Evolutionary conservation across 441 rosid genomes (phyloP).

Genomic region (Melianthus villosus): DNA sequence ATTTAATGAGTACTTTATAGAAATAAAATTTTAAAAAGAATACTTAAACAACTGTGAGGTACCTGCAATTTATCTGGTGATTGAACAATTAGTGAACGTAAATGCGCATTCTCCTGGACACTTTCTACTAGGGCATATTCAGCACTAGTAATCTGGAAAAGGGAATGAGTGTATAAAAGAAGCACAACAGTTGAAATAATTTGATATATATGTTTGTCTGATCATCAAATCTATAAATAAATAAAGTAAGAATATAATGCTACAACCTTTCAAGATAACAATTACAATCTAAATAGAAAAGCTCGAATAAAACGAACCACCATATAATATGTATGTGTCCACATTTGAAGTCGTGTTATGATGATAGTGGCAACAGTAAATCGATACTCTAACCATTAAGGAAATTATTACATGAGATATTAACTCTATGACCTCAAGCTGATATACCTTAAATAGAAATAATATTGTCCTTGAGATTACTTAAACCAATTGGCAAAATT

Average conservation of each 20-base stretch:
- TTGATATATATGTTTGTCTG: not conserved
- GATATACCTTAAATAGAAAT: too few relatives aligned
- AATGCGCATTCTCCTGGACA: constrained; percentile 66
- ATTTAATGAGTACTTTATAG: not conserved
- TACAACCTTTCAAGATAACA: not conserved
- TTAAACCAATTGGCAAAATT: too few relatives aligned
- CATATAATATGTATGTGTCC: too few relatives aligned
- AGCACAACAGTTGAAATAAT: not conserved
- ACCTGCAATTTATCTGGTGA: constrained; percentile 95
- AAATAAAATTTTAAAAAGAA: not conserved
- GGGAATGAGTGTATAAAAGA: constrained; percentile 5
- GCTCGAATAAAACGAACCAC: too few relatives aligned
- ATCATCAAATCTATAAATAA: not conserved
- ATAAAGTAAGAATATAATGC: not conserved
- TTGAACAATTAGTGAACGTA: constrained; percentile 69
- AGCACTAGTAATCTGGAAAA: constrained; percentile 49
- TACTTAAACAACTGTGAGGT: not conserved
- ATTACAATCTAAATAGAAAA: too few relatives aligned
- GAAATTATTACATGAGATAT: too few relatives aligned
- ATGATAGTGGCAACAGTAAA: too few relatives aligned
- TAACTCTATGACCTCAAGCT: too few relatives aligned
- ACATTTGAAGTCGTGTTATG: too few relatives aligned
- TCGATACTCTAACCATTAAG: too few relatives aligned
- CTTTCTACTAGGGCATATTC: constrained; percentile 67
- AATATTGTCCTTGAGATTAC: too few relatives aligned